These are phyloP conservation scores for Calvatia gigantea DNA, from an alignment of 768 basidiomycete genomes.

Conservation along the genomic window DNA sequence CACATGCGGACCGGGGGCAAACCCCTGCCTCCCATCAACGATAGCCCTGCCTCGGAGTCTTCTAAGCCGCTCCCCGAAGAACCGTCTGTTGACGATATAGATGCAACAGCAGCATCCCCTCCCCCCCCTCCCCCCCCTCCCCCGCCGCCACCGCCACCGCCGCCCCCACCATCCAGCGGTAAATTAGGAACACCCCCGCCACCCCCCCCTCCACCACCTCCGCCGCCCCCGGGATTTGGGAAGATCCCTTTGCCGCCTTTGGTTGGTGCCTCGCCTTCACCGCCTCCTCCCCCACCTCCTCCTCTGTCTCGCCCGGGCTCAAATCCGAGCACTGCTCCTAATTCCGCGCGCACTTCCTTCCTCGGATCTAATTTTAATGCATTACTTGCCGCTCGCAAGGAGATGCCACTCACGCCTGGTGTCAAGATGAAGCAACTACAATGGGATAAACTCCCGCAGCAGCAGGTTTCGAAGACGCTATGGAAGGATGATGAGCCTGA, in stretches of 20 bases:
- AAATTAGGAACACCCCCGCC: slow-evolving; percentile 23
- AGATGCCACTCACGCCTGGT: slow-evolving; percentile 77
- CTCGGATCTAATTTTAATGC: slow-evolving; percentile 56
- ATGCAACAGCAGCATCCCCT: slow-evolving; percentile 26
- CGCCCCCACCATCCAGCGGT: slow-evolving; percentile 22
- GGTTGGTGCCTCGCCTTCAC: slow-evolving; percentile 28
- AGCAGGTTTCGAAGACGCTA: slow-evolving; percentile 78
- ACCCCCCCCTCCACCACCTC: slow-evolving; percentile 23
- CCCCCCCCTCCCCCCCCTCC: slow-evolving; percentile 34
- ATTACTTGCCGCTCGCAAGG: slow-evolving; percentile 83
- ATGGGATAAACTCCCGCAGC: slow-evolving; percentile 97
- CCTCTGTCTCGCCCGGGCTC: slow-evolving; percentile 21
- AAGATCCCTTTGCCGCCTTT: slow-evolving; percentile 15
- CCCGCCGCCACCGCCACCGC: slow-evolving; percentile 34
- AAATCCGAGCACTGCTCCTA: slow-evolving; percentile 31
- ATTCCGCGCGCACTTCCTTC: slow-evolving; percentile 58
- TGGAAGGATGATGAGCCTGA: slow-evolving; percentile 73
- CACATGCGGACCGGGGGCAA: slow-evolving; percentile 52
- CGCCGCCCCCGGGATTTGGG: slow-evolving; percentile 26
- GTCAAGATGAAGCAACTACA: slow-evolving; percentile 97
- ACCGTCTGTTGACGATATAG: slow-evolving; percentile 12
- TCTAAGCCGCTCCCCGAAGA: slow-evolving; percentile 19
- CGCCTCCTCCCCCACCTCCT: slow-evolving; percentile 34
- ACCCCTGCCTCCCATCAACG: slow-evolving; percentile 32
- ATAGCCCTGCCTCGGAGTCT: slow-evolving; percentile 26